Evolutionary conservation across 2,329 filamentous ascomycete species (phyloP).

Genomic region (Cladorrhinum sp.): DNA sequence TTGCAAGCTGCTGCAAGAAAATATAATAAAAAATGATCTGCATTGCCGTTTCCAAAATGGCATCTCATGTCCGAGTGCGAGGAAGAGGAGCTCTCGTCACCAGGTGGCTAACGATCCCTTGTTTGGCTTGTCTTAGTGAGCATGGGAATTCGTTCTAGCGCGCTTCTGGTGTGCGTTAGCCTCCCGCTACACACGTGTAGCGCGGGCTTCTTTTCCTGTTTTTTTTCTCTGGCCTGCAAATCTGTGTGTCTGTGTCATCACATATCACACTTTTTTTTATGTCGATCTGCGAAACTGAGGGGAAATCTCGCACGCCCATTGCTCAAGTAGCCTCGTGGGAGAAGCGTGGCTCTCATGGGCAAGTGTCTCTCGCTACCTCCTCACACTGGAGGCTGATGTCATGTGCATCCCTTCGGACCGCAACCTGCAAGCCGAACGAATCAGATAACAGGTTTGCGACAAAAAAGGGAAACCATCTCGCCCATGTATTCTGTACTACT

Average conservation of each 20-base stretch:
- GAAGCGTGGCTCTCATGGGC: background rate
- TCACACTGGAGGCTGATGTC: constrained; percentile 10
- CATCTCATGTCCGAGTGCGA: constrained; percentile 17
- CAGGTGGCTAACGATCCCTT: constrained; percentile 4
- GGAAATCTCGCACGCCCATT: background rate
- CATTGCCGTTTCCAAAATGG: constrained; percentile 14
- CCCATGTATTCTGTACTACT: background rate
- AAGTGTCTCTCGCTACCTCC: background rate
- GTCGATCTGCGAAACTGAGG: background rate
- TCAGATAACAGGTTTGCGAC: background rate
- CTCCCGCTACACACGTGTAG: background rate
- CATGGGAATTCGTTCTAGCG: constrained; percentile 21
- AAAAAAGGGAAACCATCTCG: constrained; percentile 10
- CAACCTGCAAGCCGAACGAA: constrained; percentile 4
- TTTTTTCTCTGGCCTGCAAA: background rate
- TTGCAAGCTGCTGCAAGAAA: background rate
- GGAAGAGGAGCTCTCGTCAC: background rate
- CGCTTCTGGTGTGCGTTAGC: constrained; percentile 22
- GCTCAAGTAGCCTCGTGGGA: background rate
- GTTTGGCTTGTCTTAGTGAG: too few relatives aligned
- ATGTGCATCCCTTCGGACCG: background rate
- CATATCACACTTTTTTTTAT: background rate
- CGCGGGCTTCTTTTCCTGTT: background rate
- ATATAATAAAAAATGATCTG: constrained; percentile 17
- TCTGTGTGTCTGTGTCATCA: background rate